Base-by-base conservation (phyloP, 2,329 filamentous ascomycete genomes). In the Raffaelea deltoideospora region DNA sequence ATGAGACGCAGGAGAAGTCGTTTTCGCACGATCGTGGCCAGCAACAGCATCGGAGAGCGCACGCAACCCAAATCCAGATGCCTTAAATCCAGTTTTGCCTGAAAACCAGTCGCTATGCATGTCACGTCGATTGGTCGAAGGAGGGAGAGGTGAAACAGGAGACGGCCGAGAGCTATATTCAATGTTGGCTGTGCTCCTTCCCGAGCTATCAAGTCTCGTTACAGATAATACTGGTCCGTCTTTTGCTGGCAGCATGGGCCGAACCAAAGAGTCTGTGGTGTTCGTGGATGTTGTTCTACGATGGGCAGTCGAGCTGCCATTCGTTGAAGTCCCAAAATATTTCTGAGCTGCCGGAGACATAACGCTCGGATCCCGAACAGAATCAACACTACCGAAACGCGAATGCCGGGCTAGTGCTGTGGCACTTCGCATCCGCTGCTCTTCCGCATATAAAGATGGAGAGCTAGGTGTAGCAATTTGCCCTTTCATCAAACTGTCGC, bases 31-130 rank as follows among this genome's bases (percentile, higher is more conserved):
- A 34, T 74, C 70, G 28, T 53, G 54, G 7, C 65, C 64, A 8
- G 65, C 63, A 11, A 76, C 63, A n/a, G 69, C 72, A 51, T 95
- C 88, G 4, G 88, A 95, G 37, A 87, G 84, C 13, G 85, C 79
- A 44, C 88, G 70, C 39, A 93, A 66, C n/a, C 85, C 83, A 31
- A 76, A 71, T 18, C 67, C 67, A 40, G 67, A 67, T 22, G 58
- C 52, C 43, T 66, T 63, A 44, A 59, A 55, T 19, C 61, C 58
- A 38, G 65, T 64, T 45, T 69, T 72, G 46, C 32, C 15, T 5
- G 70, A 56, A 45, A 78, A 50, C 73, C 74, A 72, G 49, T 76
- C 67, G 27, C 61, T 53, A 52, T 71, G 55, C 48, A 63, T 53
- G n/a, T 56, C 59, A 35, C 63, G 60, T 27, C 57, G 53, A 18